Conservation (phyloP, 129 eudicot genomes). For the Pittosporum tobira region DNA sequence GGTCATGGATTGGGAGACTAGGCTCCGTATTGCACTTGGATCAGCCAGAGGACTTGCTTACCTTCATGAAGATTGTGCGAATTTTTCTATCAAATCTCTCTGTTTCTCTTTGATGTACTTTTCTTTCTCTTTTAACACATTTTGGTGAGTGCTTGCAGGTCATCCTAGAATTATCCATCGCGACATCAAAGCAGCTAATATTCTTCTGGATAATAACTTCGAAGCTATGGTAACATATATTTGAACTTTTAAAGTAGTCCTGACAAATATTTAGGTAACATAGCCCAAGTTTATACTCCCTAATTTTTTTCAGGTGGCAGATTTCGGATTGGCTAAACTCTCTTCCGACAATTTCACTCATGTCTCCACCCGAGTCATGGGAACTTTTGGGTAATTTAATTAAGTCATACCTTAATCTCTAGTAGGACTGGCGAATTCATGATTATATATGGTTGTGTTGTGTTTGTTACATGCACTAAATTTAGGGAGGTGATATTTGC, state of each 20-base stretch:
- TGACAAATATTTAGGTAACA: no score
- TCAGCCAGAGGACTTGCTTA: conserved; percentile 57
- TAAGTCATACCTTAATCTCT: neutral
- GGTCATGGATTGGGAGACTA: conserved; percentile 32
- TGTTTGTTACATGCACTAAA: neutral
- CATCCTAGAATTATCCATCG: conserved; percentile 87
- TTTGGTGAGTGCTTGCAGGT: conserved; percentile 32
- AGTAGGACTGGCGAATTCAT: no score
- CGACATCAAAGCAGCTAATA: conserved; percentile 88
- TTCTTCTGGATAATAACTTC: conserved; percentile 62
- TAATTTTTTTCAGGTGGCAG: conserved; percentile 64
- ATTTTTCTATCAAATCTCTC: neutral
- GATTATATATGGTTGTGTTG: neutral
- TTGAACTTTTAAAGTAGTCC: no score
- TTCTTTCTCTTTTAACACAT: neutral
- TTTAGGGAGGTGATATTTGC: no score
- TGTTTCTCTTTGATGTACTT: neutral
- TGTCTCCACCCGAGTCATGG: conserved; percentile 98
- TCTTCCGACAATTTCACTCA: conserved; percentile 69
- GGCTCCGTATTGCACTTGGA: conserved; percentile 52
- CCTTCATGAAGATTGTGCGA: conserved; percentile 57
- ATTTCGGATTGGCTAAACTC: conserved; percentile 94
- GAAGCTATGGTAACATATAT: conserved; percentile 80
- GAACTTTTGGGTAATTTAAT: conserved; percentile 76
- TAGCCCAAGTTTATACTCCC: neutral